Percentiles rank a stretch among this genome's conserved stretches.
These are phyloP conservation scores for Fraxinus cuspidata DNA, from an alignment of 257 asterid species.

Conservation along the genomic window DNA sequence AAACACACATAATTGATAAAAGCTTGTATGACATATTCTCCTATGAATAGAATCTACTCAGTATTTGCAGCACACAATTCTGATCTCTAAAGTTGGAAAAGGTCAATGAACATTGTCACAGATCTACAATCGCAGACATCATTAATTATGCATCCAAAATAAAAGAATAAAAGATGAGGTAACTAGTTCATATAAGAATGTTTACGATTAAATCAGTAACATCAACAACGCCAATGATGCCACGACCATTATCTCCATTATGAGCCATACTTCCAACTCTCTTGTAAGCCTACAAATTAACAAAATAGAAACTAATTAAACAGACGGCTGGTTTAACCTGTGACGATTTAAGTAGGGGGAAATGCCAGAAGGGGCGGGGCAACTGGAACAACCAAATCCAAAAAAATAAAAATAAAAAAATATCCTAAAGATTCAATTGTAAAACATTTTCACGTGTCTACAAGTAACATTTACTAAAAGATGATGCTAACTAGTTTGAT, in stretches of 20 bases:
- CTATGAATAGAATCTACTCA: not conserved
- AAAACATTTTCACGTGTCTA: not conserved
- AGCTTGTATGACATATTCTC: not conserved
- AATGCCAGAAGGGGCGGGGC: not conserved
- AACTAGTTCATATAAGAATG: constrained; percentile 9
- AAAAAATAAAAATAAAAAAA: not conserved
- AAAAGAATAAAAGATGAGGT: constrained; percentile 10
- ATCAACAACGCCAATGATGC: constrained; percentile 83
- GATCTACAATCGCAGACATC: not conserved
- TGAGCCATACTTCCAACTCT: constrained; percentile 89
- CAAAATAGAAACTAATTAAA: constrained; percentile 9
- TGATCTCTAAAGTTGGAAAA: not conserved
- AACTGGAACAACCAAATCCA: not conserved
- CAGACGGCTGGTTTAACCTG: constrained; percentile 18
- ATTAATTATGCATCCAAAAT: constrained; percentile 4
- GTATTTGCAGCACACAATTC: constrained; percentile 5
- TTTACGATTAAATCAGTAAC: constrained; percentile 64
- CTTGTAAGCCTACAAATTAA: constrained; percentile 63
- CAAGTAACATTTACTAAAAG: not conserved
- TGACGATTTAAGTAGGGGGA: constrained; percentile 6
- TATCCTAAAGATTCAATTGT: not conserved
- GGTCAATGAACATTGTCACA: constrained; percentile 8
- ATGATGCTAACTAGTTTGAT: not conserved
- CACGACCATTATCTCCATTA: constrained; percentile 73
- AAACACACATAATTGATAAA: not conserved